Evolutionary conservation across 345 rosid species (phyloP), one percentile per base, ranked within the genome.

Genomic region (Salix viminalis): DNA sequence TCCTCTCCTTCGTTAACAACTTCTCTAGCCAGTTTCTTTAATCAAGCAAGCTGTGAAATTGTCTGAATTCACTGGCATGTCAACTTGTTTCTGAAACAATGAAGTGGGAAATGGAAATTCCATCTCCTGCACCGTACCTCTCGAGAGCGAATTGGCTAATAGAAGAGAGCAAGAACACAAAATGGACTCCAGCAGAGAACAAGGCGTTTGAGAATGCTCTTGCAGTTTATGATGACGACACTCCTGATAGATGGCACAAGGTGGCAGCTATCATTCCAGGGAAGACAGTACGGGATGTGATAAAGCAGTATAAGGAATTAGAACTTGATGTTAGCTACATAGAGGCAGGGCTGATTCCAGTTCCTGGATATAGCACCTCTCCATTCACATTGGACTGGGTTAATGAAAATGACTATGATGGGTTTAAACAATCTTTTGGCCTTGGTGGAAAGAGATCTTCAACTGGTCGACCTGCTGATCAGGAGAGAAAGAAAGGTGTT

Each of bases 361-460:
- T 82, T 74, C 81, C 84, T 42, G 81, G 81, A 1, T 82, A 82
- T 39, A 73, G 61, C 42, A 69, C 90, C 61, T 81, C 91, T 24
- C 87, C 86, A 36, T 88, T 89, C 79, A 85, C 93, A 42, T 76
- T 86, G 84, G 96, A 88, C 46, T 85, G 88, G 91, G 88, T 71
- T 69, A 80, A 78, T 56, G 74, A 71, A 62, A 79, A 85, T 72
- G 81, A 83, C 70, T 77, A 36, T 61, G 91, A 85, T 73, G 91
- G 90, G 6, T 88, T 84, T 52, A 88, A 84, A 74, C 91, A 85
- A 16, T 74, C 88, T 54, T 89, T 79, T 56, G 89, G 76, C 14
- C 64, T 86, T 36, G 88, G 87, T 26, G 96, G 91, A 15, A 93
- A 89, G 90, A 87, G 97, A 86, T 82, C 89, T 56, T 86, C 87